Conservation (phyloP, 2,329 filamentous ascomycete genomes). For the Monosporascus ibericus region DNA sequence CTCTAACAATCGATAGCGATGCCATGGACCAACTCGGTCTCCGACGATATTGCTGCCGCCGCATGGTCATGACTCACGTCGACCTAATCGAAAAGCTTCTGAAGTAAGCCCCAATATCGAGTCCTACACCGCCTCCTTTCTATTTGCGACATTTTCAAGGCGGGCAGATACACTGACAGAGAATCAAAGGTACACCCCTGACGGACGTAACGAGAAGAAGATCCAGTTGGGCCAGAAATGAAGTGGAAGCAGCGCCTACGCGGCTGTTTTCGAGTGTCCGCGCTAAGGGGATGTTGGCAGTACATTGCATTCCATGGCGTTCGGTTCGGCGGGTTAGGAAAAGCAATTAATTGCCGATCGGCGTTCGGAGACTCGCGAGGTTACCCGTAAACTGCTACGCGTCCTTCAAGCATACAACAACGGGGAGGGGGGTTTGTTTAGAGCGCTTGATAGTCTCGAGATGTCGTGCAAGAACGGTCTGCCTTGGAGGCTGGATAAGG, state of each 20-base stretch:
- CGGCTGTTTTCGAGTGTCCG: slow-evolving; percentile 1
- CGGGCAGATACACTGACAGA: slow-evolving; percentile 8
- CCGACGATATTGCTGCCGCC: slow-evolving; percentile 94
- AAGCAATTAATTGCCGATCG: slow-evolving; percentile 7
- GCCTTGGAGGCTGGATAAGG: background rate
- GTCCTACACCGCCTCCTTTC: background rate
- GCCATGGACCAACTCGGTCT: slow-evolving; percentile 93
- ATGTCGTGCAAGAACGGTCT: background rate
- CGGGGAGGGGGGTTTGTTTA: no score
- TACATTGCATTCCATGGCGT: slow-evolving; percentile 25
- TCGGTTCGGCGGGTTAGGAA: slow-evolving; percentile 16
- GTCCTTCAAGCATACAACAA: no score
- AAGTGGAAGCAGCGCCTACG: background rate
- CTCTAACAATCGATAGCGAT: slow-evolving; percentile 56
- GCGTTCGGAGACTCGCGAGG: background rate
- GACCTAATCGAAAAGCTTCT: slow-evolving; percentile 98
- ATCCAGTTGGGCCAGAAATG: slow-evolving; percentile 31
- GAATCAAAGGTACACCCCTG: slow-evolving; percentile 49
- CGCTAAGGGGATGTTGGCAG: slow-evolving; percentile 2
- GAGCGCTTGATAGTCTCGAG: no score
- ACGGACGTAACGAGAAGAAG: slow-evolving; percentile 59
- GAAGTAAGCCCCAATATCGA: slow-evolving; percentile 54
- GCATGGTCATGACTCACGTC: slow-evolving; percentile 99
- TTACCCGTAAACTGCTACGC: background rate
- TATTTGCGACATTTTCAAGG: background rate